Percentiles rank a stretch among this genome's conserved stretches.
These are phyloP conservation scores for Candida pseudofarinosa DNA, from an alignment of 805 yeast species.

Conservation along the genomic window DNA sequence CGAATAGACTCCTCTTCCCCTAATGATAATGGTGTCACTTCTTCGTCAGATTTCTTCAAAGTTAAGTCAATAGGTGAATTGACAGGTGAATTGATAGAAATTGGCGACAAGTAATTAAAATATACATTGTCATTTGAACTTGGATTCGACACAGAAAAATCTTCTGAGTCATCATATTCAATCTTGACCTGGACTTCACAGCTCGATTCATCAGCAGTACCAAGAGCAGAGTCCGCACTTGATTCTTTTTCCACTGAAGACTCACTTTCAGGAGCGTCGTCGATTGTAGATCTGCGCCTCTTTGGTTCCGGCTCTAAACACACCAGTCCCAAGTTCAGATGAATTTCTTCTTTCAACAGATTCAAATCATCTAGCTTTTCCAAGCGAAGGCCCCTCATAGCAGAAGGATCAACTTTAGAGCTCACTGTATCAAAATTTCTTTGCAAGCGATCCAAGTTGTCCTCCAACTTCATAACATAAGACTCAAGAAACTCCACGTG, in stretches of 20 bases:
- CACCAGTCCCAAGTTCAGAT: constrained; percentile 16
- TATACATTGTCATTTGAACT: constrained; percentile 9
- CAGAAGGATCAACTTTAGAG: constrained; percentile 9
- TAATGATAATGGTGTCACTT: constrained; percentile 9
- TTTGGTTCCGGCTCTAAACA: constrained; percentile 4
- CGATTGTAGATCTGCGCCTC: constrained; percentile 10
- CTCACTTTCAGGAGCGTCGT: not conserved
- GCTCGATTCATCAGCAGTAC: constrained; percentile 1
- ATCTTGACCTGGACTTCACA: constrained; percentile 5
- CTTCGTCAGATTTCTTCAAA: constrained; percentile 16
- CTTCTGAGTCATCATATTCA: constrained; percentile 7
- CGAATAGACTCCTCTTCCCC: constrained; percentile 7
- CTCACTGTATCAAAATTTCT: constrained; percentile 20
- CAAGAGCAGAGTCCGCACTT: not conserved
- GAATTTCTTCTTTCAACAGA: constrained; percentile 24
- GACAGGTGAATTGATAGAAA: constrained; percentile 36
- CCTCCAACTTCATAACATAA: constrained; percentile 45
- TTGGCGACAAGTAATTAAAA: constrained; percentile 40
- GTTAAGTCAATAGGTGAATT: constrained; percentile 39
- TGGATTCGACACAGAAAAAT: constrained; percentile 7
- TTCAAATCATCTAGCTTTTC: constrained; percentile 13
- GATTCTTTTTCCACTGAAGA: constrained; percentile 1
- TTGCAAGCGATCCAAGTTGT: constrained; percentile 22
- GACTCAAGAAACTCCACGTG: constrained; percentile 83
- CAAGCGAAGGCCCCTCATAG: constrained; percentile 6